Base-by-base conservation (phyloP, 2,329 filamentous ascomycete species). In the Cucurbitaria berberidis region DNA sequence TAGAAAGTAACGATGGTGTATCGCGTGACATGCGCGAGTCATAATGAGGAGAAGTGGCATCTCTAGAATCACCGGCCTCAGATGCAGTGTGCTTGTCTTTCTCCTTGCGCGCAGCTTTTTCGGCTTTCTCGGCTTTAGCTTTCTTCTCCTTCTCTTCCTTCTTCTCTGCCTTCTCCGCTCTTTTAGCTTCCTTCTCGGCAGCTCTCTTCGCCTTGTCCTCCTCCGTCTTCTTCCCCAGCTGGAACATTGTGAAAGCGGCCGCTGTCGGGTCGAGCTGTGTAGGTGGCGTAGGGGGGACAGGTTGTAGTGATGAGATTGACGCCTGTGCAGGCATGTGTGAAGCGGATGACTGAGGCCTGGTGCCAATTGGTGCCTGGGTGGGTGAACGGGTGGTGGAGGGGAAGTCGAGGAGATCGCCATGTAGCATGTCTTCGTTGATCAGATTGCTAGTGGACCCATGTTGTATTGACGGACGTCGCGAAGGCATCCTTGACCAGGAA, bases 221-320 rank as follows among this genome's bases (percentile, higher is more conserved):
- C 10, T 70, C 67, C 15, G 64, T 70, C 54, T 73, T 69, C 42
- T 69, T 69, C 3, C 67, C 63, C 1, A 67, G 40, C 15, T 51
- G 47, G 24, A 66, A 63, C 51, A 65, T 62, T 59, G 89, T 93
- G 72, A 98, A 98, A 0, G 89, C 90, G 8, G 93, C 93, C 0
- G 93, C 95, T 6, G 90, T 85, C 7, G 95, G 95, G 66, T 99
- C 98, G 24, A 98, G 82, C 63, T 83, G 64, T 10, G 70, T 74
- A 0, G 73, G 73, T 82, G 41, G 86, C 66, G 75, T 87, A 79
- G 35, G 80, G 68, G 46, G 77, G 62, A 66, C 46, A 3, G 48
- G 55, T 19, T 76, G 56, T 32, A 62, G 35, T 4, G 53, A 52
- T 15, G 53, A 45, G 69, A 45, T 41, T 10, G 49, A 48, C 2